Conservation (phyloP, 176 grass and related monocot genomes). For the Carex scoparia region DNA sequence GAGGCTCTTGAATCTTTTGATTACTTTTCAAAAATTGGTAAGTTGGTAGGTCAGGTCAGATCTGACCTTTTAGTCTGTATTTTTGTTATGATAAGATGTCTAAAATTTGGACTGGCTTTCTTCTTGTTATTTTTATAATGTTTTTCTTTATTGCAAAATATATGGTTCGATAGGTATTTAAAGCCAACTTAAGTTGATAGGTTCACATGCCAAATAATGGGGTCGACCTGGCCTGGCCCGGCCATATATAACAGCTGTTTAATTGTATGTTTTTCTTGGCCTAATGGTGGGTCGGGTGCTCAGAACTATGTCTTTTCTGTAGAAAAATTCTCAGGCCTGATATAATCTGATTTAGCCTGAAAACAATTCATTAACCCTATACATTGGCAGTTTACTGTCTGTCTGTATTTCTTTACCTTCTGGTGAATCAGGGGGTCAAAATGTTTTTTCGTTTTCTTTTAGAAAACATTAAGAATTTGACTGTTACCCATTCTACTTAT, state of each 20-base stretch:
- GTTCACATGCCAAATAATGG: background rate
- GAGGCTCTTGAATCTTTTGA: constrained; percentile 97
- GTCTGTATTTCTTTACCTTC: background rate
- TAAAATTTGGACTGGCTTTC: background rate
- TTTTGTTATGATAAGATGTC: background rate
- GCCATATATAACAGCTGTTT: background rate
- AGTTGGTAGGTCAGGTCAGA: background rate
- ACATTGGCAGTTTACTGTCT: background rate
- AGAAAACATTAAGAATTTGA: background rate
- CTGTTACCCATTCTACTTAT: background rate
- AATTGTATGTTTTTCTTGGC: background rate
- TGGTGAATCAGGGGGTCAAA: background rate
- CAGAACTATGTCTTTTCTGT: background rate
- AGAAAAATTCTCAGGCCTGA: background rate
- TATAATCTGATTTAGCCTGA: background rate
- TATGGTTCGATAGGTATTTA: background rate
- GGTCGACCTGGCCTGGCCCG: background rate
- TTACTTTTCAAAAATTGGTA: constrained; percentile 90
- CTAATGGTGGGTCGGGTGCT: background rate
- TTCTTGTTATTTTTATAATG: background rate
- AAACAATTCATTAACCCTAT: background rate
- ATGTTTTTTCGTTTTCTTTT: background rate
- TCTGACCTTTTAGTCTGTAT: background rate
- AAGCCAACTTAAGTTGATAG: background rate
- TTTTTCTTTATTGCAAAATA: background rate